Conservation (phyloP, 305 asterid species). For the Fraxinus baroniana region DNA sequence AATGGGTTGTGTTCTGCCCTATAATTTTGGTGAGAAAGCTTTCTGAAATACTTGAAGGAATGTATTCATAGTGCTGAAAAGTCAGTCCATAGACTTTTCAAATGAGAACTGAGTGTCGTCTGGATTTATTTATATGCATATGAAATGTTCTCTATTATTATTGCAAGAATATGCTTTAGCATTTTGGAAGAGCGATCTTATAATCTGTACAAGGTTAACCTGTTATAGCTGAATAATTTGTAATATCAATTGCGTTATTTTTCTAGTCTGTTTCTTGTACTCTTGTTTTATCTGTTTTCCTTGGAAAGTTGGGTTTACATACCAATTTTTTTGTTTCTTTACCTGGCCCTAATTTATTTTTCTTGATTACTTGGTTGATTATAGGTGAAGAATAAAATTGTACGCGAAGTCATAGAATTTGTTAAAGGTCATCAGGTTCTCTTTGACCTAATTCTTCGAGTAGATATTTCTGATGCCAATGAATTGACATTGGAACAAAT, state of each 20-base stretch:
- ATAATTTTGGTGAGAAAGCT: background rate
- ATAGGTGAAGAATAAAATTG: slow-evolving; percentile 92
- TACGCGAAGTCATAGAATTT: slow-evolving; percentile 80
- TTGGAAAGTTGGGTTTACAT: background rate
- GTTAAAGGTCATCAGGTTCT: slow-evolving; percentile 72
- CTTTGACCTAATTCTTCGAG: slow-evolving; percentile 87
- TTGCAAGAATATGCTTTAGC: background rate
- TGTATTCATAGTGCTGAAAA: background rate
- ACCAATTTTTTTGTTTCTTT: background rate
- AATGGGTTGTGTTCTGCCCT: background rate
- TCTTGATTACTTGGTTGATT: slow-evolving; percentile 29
- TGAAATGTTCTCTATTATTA: background rate
- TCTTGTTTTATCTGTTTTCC: background rate
- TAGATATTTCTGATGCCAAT: slow-evolving; percentile 71
- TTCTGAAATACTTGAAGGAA: background rate
- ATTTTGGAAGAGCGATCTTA: background rate
- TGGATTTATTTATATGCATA: background rate
- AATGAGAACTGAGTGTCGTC: background rate
- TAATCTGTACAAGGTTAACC: background rate
- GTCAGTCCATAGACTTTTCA: background rate
- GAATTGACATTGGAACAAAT: slow-evolving; percentile 75
- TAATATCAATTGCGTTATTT: background rate
- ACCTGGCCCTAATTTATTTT: slow-evolving; percentile 21
- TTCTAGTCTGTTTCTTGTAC: slow-evolving; percentile 6
- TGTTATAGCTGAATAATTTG: slow-evolving; percentile 4